Percentiles rank a stretch among this genome's conserved stretches.
Evolutionary conservation across 1,284 basidiomycete species (phyloP).

Genomic region (Trichosporon sp.): DNA sequence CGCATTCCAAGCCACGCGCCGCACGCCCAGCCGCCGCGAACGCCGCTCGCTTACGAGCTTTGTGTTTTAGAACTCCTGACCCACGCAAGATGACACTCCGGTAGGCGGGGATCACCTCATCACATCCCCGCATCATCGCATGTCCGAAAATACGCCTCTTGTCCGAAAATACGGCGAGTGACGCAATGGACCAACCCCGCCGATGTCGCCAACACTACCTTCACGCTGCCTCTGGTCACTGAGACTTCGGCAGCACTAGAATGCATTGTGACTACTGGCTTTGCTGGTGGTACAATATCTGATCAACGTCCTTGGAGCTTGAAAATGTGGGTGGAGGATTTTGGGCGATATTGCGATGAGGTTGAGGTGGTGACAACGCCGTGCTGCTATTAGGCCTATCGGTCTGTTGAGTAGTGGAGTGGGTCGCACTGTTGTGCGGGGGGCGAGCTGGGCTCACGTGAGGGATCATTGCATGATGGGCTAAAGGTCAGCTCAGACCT

Average conservation of each 20-base stretch:
- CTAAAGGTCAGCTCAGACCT: constrained; percentile 16
- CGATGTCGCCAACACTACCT: too few species aligned
- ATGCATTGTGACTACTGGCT: constrained; percentile 8
- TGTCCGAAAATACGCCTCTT: too few species aligned
- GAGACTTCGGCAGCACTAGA: not conserved
- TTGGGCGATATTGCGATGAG: not conserved
- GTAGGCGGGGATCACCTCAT: too few species aligned
- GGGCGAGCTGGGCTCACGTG: not conserved
- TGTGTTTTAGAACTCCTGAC: too few species aligned
- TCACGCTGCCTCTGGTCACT: too few species aligned
- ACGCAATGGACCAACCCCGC: not conserved
- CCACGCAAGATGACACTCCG: too few species aligned
- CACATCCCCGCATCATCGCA: too few species aligned
- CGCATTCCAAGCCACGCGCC: too few species aligned
- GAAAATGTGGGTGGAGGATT: too few species aligned
- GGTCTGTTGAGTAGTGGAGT: not conserved
- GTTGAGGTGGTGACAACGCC: not conserved
- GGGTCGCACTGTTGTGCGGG: not conserved
- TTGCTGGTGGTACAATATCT: constrained; percentile 6
- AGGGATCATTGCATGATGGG: constrained; percentile 21
- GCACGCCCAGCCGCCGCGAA: too few species aligned
- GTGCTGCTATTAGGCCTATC: not conserved
- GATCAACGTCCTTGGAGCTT: not conserved
- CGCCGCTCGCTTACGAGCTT: too few species aligned
- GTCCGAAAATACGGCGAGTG: too few species aligned